Conservation (phyloP, 2,329 filamentous ascomycete species). For the Penicillium expansum region DNA sequence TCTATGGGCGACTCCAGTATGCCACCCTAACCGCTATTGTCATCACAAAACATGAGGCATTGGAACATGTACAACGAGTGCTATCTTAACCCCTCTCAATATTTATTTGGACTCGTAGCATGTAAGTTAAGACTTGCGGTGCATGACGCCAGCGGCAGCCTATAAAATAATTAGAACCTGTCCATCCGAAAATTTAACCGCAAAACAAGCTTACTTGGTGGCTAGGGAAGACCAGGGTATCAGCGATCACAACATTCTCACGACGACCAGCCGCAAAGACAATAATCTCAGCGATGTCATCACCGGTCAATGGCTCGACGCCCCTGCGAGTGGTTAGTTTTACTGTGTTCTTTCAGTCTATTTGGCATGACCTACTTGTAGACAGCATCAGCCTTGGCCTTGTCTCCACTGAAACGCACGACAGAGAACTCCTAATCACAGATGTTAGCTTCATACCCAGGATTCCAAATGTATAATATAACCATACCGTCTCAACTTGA, state of each 20-base stretch:
- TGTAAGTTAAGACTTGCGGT: slow-evolving; percentile 22
- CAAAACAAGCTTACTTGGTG: slow-evolving; percentile 67
- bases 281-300: slow-evolving; percentile 86
- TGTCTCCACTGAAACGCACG: slow-evolving; percentile 84
- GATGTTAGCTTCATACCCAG: slow-evolving; percentile 1
- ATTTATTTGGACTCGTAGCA: neutral
- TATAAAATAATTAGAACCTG: slow-evolving; percentile 1
- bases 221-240: slow-evolving; percentile 81
- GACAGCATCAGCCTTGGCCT: slow-evolving; percentile 82
- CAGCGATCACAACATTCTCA: slow-evolving; percentile 88
- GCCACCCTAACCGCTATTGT: no score
- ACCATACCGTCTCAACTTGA: slow-evolving; percentile 77
- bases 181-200: neutral
- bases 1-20: no score
- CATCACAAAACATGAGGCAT: neutral
- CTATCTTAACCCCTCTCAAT: neutral
- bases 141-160: slow-evolving; percentile 25
- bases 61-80: neutral
- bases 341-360: neutral
- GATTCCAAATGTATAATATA: neutral
- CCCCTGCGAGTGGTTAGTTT: slow-evolving; percentile 50
- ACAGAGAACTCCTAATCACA: slow-evolving; percentile 71
- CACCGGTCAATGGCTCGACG: slow-evolving; percentile 78
- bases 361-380: slow-evolving; percentile 63
- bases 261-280: slow-evolving; percentile 80